Evolutionary conservation across 2,329 filamentous ascomycete genomes (phyloP).

Genomic region (Ophiostoma ulmi): DNA sequence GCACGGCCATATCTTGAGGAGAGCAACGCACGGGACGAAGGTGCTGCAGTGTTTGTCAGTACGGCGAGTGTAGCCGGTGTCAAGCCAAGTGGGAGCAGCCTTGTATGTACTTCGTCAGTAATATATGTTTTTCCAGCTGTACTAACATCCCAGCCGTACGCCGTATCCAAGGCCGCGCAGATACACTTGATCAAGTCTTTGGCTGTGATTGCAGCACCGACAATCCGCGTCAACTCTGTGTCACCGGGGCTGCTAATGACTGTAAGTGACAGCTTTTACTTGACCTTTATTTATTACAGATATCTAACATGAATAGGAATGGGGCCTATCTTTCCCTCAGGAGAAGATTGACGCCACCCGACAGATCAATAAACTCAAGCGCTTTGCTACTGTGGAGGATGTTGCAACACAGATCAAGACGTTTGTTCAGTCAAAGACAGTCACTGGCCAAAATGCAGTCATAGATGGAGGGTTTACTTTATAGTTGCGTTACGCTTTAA

Average conservation of each 20-base stretch:
- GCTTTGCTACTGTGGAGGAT: slow-evolving; percentile 49
- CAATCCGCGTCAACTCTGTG: slow-evolving; percentile 54
- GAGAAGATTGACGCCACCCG: slow-evolving; percentile 52
- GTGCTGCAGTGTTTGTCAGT: slow-evolving; percentile 53
- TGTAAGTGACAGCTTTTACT: slow-evolving; percentile 32
- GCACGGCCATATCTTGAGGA: slow-evolving; percentile 50
- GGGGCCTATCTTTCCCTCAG: slow-evolving; percentile 54
- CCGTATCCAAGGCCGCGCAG: slow-evolving; percentile 70
- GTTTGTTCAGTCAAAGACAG: slow-evolving; percentile 25
- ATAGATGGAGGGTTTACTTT: slow-evolving; percentile 26
- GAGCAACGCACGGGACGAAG: slow-evolving; percentile 35
- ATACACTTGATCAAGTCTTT: slow-evolving; percentile 53
- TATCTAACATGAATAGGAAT: slow-evolving; percentile 42
- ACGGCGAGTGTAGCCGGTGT: slow-evolving; percentile 62
- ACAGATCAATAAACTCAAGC: slow-evolving; percentile 55
- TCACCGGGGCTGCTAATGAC: slow-evolving; percentile 50
- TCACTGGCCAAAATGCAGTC: slow-evolving; percentile 26
- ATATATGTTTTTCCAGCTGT: not conserved
- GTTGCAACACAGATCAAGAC: slow-evolving; percentile 26
- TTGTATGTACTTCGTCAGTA: slow-evolving; percentile 38
- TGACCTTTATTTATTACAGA: not conserved
- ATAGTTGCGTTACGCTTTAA: not conserved
- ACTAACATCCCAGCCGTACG: slow-evolving; percentile 52
- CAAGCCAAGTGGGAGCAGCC: slow-evolving; percentile 55
- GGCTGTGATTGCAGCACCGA: slow-evolving; percentile 48